phyloP scores from a whole-genome alignment of 2,329 filamentous ascomycete species.

The Hansfordia pulvinata region DNA sequence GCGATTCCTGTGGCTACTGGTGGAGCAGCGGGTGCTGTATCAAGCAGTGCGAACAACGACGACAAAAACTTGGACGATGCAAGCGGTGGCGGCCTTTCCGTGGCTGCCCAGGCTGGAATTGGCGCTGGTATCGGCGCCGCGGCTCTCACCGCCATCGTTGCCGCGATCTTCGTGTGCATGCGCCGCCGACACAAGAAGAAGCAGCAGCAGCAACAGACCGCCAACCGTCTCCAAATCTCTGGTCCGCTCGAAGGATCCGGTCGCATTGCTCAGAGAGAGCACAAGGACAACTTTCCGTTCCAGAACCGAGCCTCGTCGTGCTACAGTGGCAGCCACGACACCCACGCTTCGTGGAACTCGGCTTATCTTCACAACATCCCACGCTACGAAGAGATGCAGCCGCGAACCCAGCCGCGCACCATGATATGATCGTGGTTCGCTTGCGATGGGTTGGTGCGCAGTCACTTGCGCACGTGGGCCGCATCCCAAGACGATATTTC shows the following conservation, averaged over 20 bases:
- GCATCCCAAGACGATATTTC: too few relatives aligned
- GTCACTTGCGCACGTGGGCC: too few relatives aligned
- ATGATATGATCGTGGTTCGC: conserved; percentile 11
- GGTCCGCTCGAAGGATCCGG: conserved; percentile 34
- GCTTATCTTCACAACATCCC: too few relatives aligned
- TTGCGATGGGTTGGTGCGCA: background rate
- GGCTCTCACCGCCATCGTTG: conserved; percentile 22
- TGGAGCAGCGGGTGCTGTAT: too few relatives aligned
- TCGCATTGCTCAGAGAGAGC: conserved; percentile 15
- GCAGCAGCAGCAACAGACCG: conserved; percentile 10
- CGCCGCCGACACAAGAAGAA: conserved; percentile 15
- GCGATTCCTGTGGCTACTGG: too few relatives aligned
- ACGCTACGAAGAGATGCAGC: conserved; percentile 46
- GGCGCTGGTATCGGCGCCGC: conserved; percentile 29
- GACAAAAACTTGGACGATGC: background rate
- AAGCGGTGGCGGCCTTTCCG: conserved; percentile 20
- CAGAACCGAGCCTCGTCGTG: conserved; percentile 8
- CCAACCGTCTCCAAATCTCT: conserved; percentile 28
- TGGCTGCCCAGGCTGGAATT: conserved; percentile 33
- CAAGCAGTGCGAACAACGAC: too few relatives aligned
- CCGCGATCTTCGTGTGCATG: conserved; percentile 26
- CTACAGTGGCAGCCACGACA: conserved; percentile 25
- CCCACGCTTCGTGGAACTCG: conserved; percentile 33
- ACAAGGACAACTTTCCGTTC: too few relatives aligned
- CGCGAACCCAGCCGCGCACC: conserved; percentile 31